phyloP scores from a whole-genome alignment of 768 basidiomycete species.

The Panellus pusillus region DNA sequence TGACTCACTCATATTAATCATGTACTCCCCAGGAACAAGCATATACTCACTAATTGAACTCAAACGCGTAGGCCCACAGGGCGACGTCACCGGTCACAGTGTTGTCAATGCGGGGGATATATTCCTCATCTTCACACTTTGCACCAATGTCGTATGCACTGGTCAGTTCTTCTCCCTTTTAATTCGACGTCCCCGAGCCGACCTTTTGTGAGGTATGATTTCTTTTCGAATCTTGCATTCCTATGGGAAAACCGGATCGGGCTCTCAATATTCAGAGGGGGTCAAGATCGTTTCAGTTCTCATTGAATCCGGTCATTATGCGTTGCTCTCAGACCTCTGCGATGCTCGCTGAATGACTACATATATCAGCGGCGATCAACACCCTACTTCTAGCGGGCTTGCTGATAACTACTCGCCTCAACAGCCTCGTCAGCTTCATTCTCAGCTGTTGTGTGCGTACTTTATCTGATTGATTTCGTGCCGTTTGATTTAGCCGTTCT shows the following conservation, averaged over 20 bases:
- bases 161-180: background rate
- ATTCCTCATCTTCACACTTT: conserved; percentile 4
- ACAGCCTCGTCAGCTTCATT: no score
- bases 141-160: conserved; percentile 5
- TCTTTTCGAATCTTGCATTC: background rate
- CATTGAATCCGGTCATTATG: conserved; percentile 4
- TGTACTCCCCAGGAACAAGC: background rate
- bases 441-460: no score
- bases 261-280: background rate
- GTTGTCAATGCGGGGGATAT: background rate
- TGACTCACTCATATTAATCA: background rate
- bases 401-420: no score
- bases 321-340: background rate
- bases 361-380: background rate
- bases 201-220: background rate
- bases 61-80: background rate
- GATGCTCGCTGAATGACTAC: background rate
- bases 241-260: background rate
- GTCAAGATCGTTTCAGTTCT: background rate
- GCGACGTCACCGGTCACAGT: background rate
- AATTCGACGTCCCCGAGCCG: background rate
- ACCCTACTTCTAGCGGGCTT: no score
- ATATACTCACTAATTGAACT: background rate
- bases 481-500: no score
- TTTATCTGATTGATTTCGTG: no score